These are phyloP conservation scores for Carex myosuroides DNA, from an alignment of 176 grass and related monocot genomes.

Conservation along the genomic window DNA sequence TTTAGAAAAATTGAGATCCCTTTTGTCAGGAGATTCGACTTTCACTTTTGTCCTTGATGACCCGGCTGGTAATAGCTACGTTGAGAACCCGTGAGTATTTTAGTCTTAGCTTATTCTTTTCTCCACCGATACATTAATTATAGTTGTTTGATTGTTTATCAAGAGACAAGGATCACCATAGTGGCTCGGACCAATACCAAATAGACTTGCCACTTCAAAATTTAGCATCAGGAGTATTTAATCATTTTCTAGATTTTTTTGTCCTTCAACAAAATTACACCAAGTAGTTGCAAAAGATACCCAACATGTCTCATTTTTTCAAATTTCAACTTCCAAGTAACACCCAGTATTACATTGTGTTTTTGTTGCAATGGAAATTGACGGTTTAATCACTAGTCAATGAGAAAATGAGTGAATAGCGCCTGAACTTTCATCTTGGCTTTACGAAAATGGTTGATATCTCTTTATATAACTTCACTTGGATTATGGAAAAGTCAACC, in stretches of 20 bases:
- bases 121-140: background rate
- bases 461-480: background rate
- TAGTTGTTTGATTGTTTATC: background rate
- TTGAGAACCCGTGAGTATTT: conserved; percentile 80
- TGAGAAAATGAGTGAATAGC: background rate
- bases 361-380: background rate
- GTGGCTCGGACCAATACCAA: background rate
- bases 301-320: background rate
- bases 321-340: background rate
- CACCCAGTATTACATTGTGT: background rate
- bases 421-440: background rate
- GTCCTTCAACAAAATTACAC: background rate
- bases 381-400: background rate
- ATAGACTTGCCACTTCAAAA: background rate
- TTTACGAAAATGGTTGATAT: background rate
- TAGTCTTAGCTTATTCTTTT: background rate
- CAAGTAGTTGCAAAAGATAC: background rate
- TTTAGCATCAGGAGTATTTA: background rate
- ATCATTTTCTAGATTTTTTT: background rate
- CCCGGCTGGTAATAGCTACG: conserved; percentile 88
- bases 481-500: background rate
- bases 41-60: conserved; percentile 93
- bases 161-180: background rate
- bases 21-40: conserved; percentile 55
- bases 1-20: conserved; percentile 64